Percentiles rank a stretch among this genome's conserved stretches.
Conservation (phyloP, 371 early-diverging fungal genomes). For the Saksenaea oblongispora region DNA sequence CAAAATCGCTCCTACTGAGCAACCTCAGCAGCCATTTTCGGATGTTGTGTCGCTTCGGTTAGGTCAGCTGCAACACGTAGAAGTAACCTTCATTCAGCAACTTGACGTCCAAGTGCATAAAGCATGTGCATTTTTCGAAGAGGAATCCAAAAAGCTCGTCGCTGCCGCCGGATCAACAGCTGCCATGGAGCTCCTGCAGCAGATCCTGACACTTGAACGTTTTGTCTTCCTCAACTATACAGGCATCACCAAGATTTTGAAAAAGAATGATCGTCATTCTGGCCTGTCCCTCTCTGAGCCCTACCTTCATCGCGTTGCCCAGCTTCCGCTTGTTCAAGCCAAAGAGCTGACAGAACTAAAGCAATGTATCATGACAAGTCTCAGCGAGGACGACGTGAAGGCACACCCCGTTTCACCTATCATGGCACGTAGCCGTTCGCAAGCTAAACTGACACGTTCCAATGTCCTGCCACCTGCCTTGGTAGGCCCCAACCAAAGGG, state of each 20-base stretch:
- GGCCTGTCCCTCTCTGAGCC: conserved; percentile 72
- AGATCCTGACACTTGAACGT: conserved; percentile 53
- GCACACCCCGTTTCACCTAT: conserved; percentile 17
- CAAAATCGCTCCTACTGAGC: conserved; percentile 22
- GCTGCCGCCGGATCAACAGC: conserved; percentile 1
- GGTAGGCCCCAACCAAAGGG: conserved; percentile 61
- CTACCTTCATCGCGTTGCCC: conserved; percentile 69
- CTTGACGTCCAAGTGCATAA: conserved; percentile 64
- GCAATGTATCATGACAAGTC: conserved; percentile 60
- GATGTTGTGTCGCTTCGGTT: conserved; percentile 48
- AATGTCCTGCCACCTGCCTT: conserved; percentile 38
- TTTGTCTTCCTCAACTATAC: conserved; percentile 68
- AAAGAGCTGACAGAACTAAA: conserved; percentile 63
- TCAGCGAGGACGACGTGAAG: conserved; percentile 27
- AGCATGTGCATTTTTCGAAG: conserved; percentile 47
- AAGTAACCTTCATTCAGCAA: conserved; percentile 60
- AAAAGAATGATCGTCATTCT: conserved; percentile 71
- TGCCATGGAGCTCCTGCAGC: conserved; percentile 37
- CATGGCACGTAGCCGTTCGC: conserved; percentile 31
- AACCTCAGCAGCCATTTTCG: conserved; percentile 35
- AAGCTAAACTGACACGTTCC: conserved; percentile 23
- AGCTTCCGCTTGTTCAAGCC: conserved; percentile 63
- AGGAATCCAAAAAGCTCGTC: conserved; percentile 29
- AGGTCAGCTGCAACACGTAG: conserved; percentile 39
- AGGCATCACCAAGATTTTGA: conserved; percentile 66